Conservation (phyloP, 139 green algal genomes). For the Chlorella sp. region DNA sequence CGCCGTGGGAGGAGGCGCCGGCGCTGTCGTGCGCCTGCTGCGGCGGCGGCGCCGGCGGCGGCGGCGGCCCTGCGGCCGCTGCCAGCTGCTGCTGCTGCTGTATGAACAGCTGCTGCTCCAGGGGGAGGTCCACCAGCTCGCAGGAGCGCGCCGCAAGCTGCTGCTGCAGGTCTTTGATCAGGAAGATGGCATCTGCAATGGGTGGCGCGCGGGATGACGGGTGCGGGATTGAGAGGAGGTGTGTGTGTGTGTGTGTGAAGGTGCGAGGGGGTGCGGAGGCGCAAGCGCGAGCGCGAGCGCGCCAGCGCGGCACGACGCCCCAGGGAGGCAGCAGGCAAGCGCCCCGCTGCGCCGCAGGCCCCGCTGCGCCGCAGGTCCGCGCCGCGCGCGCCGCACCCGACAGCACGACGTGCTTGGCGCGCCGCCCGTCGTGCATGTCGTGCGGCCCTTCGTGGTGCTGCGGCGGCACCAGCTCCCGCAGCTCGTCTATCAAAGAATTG, state of each 20-base stretch:
- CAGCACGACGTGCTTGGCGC: conserved; percentile 19
- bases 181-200: conserved; percentile 64
- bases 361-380: no score
- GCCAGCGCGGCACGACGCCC: no score
- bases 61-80: not conserved
- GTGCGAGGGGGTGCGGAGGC: no score
- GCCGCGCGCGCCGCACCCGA: no score
- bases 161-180: conserved; percentile 59
- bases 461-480: conserved; percentile 48
- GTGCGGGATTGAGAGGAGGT: not conserved
- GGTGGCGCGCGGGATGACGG: not conserved
- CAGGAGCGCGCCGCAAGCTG: conserved; percentile 27
- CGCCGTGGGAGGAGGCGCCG: not conserved
- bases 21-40: not conserved
- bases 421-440: not conserved
- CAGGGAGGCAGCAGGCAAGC: no score
- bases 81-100: not conserved
- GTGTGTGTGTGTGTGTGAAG: no score
- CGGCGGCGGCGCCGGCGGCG: not conserved
- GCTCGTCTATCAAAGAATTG: conserved; percentile 77
- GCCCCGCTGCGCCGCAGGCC: no score
- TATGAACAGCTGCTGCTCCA: not conserved
- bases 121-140: not conserved
- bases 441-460: not conserved
- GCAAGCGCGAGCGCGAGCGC: no score